Evolutionary conservation across 73 alveolate genomes (phyloP).

Genomic region (Tetrahymena malaccensis): DNA sequence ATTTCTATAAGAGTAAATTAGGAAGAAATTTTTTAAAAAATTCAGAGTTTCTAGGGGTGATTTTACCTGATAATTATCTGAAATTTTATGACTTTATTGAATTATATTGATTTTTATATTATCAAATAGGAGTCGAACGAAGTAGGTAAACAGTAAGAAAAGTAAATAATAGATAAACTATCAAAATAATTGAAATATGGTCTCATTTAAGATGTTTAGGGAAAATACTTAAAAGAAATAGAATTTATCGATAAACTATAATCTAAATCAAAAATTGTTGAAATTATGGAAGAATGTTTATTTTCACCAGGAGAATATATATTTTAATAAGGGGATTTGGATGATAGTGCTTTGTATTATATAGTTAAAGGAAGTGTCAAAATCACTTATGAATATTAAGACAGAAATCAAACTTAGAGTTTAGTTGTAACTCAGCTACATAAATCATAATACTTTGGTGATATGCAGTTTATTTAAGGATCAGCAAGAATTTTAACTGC

Average conservation of each 20-base stretch:
- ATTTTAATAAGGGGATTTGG: conserved; percentile 53
- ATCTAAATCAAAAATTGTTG: conserved; percentile 41
- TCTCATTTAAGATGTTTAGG: conserved; percentile 50
- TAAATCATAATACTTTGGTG: conserved; percentile 67
- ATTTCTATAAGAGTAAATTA: no score
- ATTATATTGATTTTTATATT: no score
- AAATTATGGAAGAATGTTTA: conserved; percentile 41
- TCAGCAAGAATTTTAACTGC: conserved; percentile 65
- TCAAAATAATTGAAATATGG: conserved; percentile 51
- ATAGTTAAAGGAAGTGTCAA: conserved; percentile 69
- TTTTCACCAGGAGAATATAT: conserved; percentile 68
- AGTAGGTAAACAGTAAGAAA: conserved; percentile 36
- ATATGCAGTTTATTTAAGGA: conserved; percentile 73
- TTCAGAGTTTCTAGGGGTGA: no score
- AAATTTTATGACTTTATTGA: no score
- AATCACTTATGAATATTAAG: conserved; percentile 31
- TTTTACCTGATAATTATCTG: no score
- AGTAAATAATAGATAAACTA: conserved; percentile 50
- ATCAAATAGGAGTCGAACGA: conserved; percentile 38
- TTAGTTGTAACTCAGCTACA: conserved; percentile 26
- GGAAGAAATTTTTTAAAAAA: no score
- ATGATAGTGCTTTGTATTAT: conserved; percentile 56
- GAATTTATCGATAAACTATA: conserved; percentile 30
- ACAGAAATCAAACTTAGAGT: conserved; percentile 15
- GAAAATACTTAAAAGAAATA: conserved; percentile 48